These are phyloP conservation scores for Leccinum boreale DNA, from an alignment of 768 basidiomycete species.

Conservation along the genomic window DNA sequence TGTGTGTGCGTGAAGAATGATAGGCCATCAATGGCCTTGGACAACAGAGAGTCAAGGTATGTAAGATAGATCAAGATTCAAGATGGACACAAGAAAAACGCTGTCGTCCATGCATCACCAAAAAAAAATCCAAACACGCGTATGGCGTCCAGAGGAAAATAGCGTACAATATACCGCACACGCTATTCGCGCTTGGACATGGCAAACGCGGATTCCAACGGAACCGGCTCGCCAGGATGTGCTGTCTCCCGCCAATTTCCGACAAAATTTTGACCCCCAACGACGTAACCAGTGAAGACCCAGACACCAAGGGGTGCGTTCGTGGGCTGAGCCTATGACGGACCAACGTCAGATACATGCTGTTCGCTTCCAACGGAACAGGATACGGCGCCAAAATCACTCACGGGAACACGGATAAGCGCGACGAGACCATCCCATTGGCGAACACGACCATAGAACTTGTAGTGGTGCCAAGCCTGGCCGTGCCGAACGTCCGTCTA, in stretches of 20 bases:
- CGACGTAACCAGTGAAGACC: slow-evolving; percentile 71
- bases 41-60: slow-evolving; percentile 1
- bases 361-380: background rate
- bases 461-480: slow-evolving; percentile 46
- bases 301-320: slow-evolving; percentile 20
- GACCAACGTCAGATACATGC: slow-evolving; percentile 5
- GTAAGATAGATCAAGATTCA: slow-evolving; percentile 9
- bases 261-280: slow-evolving; percentile 61
- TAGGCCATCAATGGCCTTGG: slow-evolving; percentile 5
- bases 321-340: slow-evolving; percentile 5
- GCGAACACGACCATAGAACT: slow-evolving; percentile 51
- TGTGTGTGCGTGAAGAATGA: slow-evolving; percentile 7
- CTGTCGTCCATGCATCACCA: slow-evolving; percentile 6
- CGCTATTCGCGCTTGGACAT: slow-evolving; percentile 46
- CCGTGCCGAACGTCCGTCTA: slow-evolving; percentile 50
- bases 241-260: slow-evolving; percentile 62
- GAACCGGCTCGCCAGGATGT: slow-evolving; percentile 35
- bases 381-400: slow-evolving; percentile 2
- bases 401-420: slow-evolving; percentile 42
- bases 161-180: background rate
- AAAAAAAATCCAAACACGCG: background rate
- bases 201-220: slow-evolving; percentile 63
- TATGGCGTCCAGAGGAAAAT: background rate
- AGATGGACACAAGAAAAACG: slow-evolving; percentile 3
- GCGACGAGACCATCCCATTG: slow-evolving; percentile 60